Conservation (phyloP, 2,329 filamentous ascomycete species). For the Leptographium procerum region DNA sequence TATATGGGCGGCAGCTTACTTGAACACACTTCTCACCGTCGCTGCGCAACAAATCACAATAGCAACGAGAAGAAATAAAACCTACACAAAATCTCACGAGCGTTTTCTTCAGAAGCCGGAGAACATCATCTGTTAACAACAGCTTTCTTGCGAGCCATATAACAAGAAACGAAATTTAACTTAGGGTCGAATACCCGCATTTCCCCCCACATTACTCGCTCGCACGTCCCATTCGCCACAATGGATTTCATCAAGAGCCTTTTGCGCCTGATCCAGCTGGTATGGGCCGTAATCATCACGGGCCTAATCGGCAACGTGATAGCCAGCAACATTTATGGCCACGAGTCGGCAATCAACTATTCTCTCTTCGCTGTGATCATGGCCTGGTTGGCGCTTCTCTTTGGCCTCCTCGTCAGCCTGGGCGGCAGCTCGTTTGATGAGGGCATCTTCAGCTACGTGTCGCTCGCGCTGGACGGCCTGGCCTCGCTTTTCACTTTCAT, state of each 20-base stretch:
- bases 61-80: not conserved
- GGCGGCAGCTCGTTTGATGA: constrained; percentile 25
- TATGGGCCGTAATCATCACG: constrained; percentile 41
- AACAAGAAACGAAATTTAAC: not conserved
- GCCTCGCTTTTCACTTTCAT: constrained; percentile 61
- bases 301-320: constrained; percentile 49
- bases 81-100: too few species aligned
- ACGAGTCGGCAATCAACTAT: constrained; percentile 43
- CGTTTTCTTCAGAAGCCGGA: not conserved
- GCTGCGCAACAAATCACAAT: not conserved
- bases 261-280: constrained; percentile 37
- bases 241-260: constrained; percentile 32
- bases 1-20: not conserved
- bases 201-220: not conserved
- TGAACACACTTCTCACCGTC: not conserved
- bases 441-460: constrained; percentile 38
- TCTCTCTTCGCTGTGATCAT: constrained; percentile 60
- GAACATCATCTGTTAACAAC: not conserved
- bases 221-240: constrained; percentile 6
- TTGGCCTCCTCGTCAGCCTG: constrained; percentile 46
- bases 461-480: constrained; percentile 44
- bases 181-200: not conserved
- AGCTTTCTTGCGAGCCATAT: too few species aligned
- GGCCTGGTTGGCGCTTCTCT: constrained; percentile 53
- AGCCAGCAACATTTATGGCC: constrained; percentile 33